Base-by-base conservation (phyloP, 2,329 filamentous ascomycete genomes). In the Colletotrichum sp. region DNA sequence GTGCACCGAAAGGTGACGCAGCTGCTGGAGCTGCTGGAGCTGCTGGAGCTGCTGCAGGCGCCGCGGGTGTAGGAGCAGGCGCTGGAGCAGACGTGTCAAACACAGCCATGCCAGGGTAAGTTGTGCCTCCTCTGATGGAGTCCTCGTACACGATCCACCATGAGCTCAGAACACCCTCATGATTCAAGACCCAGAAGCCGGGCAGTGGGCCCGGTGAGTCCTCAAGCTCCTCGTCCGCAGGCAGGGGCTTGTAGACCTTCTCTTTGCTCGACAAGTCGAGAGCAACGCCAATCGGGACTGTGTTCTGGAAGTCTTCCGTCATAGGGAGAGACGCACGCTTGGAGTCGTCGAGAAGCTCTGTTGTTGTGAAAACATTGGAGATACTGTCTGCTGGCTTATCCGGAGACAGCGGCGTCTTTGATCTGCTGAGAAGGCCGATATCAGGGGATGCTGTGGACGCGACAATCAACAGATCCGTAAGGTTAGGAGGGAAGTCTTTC, bases 61-160 rank as follows among this genome's bases (percentile, higher is more conserved):
- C n/a, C 18, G 81, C 18, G 18, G 24, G 62, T 28, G 12, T 28
- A 16, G 71, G 73, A 7, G 81, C 79, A 69, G 84, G 73, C 6
- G 81, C 71, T 76, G 81, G 78, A 43, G 81, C 73, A 18, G 79
- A 72, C 10, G 83, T 79, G 9, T 85, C 79, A 78, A 82, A 73
- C 34, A 80, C 69, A 24, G 89, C 86, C 77, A 98, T 87, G 6
- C 94, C 94, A 55, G 93, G 90, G 83, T 96, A 98, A 1, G 91
- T 91, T 8, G 91, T 92, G 5, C 93, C 93, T 79, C 93, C 88
- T 75, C 93, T 91, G 76, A 99, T 93, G 3, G 96, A 96, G 56
- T 97, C 95, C 43, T 94, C 92, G 85, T 98, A 98, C 24, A 98
- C 91, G 58, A 98, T 86, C 95, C 96, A 98, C 96, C 96, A 99